Conservation (phyloP, 352 stramenopile genomes). For the Pythium insidiosum region DNA sequence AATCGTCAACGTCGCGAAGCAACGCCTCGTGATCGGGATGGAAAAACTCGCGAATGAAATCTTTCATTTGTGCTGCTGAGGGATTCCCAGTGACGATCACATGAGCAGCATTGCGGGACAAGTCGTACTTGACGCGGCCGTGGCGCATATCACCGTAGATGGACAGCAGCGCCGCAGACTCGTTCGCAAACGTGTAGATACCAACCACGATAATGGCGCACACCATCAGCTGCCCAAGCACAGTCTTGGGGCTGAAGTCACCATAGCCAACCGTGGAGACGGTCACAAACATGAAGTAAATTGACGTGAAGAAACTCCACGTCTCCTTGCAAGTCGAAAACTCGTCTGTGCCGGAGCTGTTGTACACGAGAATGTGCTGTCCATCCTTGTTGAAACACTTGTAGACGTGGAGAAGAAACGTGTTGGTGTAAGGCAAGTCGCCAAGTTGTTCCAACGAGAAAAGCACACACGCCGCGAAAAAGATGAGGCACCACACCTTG, state of each 20-base stretch:
- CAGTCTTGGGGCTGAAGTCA: constrained; percentile 80
- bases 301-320: constrained; percentile 83
- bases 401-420: constrained; percentile 82
- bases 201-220: constrained; percentile 81
- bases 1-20: constrained; percentile 9
- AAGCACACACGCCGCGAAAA: constrained; percentile 74
- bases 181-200: constrained; percentile 84
- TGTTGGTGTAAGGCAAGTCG: constrained; percentile 74
- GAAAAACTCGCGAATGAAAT: constrained; percentile 87
- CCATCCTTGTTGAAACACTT: constrained; percentile 51
- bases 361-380: constrained; percentile 41
- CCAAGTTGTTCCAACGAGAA: constrained; percentile 82
- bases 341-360: constrained; percentile 31
- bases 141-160: constrained; percentile 66
- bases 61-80: constrained; percentile 66
- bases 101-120: constrained; percentile 58
- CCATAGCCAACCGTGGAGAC: constrained; percentile 84
- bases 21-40: constrained; percentile 67
- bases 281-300: constrained; percentile 89
- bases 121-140: constrained; percentile 47
- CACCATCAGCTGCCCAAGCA: constrained; percentile 68
- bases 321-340: constrained; percentile 63
- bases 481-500: constrained; percentile 70
- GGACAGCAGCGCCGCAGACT: constrained; percentile 68
- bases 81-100: constrained; percentile 85